These are phyloP conservation scores for Capsicum rhomboideum DNA, from an alignment of 257 asterid species.

Conservation along the genomic window DNA sequence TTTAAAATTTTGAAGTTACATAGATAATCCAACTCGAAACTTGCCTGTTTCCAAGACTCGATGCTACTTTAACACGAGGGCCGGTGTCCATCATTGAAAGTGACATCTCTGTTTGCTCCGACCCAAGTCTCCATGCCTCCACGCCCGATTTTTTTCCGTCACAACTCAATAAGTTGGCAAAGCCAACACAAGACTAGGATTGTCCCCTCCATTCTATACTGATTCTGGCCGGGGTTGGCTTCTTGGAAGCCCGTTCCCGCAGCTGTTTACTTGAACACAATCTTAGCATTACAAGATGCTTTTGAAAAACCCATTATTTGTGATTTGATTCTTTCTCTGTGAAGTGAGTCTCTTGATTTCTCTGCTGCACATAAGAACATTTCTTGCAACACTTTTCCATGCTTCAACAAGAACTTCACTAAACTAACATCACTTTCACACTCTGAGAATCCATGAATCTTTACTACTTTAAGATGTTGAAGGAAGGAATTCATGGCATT, in stretches of 20 bases:
- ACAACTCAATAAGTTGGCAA: too few species aligned
- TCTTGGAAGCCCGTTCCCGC: too few species aligned
- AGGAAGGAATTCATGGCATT: slow-evolving; percentile 47
- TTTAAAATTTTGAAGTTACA: not conserved
- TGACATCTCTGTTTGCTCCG: too few species aligned
- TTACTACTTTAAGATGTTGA: slow-evolving; percentile 47
- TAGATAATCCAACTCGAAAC: not conserved
- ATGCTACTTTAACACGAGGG: too few species aligned
- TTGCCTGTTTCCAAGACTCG: too few species aligned
- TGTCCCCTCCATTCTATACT: too few species aligned
- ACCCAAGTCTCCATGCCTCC: too few species aligned
- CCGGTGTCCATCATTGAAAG: too few species aligned
- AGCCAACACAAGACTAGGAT: too few species aligned
- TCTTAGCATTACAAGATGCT: slow-evolving; percentile 60
- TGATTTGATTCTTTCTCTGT: slow-evolving; percentile 49
- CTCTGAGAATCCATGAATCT: slow-evolving; percentile 59
- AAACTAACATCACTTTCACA: slow-evolving; percentile 50
- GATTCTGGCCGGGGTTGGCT: too few species aligned
- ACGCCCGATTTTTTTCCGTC: too few species aligned
- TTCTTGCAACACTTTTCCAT: slow-evolving; percentile 52
- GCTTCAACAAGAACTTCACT: slow-evolving; percentile 60
- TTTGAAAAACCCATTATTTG: slow-evolving; percentile 65
- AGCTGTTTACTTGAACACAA: slow-evolving; percentile 33
- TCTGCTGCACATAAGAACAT: slow-evolving; percentile 31
- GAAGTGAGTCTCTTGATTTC: slow-evolving; percentile 38